Percentiles rank a stretch among this genome's conserved stretches.
Evolutionary conservation across 495 filamentous ascomycete genomes (phyloP).

Genomic region (Apiosordaria backusii): DNA sequence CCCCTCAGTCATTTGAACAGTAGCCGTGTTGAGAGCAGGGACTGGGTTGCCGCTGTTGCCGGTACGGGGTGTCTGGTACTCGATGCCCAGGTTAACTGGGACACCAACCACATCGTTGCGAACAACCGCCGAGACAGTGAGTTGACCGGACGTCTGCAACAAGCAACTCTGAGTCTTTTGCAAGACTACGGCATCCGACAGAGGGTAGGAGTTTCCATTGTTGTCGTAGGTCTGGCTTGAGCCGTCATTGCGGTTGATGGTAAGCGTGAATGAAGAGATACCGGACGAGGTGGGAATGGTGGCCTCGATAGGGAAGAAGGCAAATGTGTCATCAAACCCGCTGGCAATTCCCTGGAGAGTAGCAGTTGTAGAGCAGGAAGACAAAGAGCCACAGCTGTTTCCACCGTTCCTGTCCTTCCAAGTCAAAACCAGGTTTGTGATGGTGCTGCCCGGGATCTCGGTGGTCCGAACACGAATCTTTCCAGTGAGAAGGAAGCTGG

Average conservation of each 20-base stretch:
- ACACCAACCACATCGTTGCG: conserved; percentile 44
- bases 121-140: conserved; percentile 44
- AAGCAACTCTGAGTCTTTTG: conserved; percentile 49
- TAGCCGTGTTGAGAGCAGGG: conserved; percentile 43
- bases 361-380: conserved; percentile 42
- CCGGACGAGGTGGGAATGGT: conserved; percentile 37
- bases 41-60: conserved; percentile 42
- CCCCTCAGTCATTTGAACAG: conserved; percentile 46
- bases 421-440: conserved; percentile 57
- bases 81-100: conserved; percentile 42
- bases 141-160: conserved; percentile 36
- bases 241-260: conserved; percentile 41
- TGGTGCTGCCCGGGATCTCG: conserved; percentile 28
- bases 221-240: conserved; percentile 42
- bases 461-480: conserved; percentile 45
- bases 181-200: conserved; percentile 42
- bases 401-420: conserved; percentile 96
- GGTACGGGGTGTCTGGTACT: conserved; percentile 47
- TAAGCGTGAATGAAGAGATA: conserved; percentile 47
- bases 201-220: conserved; percentile 45
- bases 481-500: conserved; percentile 38
- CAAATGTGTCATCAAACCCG: conserved; percentile 59
- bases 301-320: conserved; percentile 44
- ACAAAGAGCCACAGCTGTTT: conserved; percentile 58
- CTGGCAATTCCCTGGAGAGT: conserved; percentile 44